Conservation (phyloP, 805 yeast species). For the Wickerhamomyces alni region DNA sequence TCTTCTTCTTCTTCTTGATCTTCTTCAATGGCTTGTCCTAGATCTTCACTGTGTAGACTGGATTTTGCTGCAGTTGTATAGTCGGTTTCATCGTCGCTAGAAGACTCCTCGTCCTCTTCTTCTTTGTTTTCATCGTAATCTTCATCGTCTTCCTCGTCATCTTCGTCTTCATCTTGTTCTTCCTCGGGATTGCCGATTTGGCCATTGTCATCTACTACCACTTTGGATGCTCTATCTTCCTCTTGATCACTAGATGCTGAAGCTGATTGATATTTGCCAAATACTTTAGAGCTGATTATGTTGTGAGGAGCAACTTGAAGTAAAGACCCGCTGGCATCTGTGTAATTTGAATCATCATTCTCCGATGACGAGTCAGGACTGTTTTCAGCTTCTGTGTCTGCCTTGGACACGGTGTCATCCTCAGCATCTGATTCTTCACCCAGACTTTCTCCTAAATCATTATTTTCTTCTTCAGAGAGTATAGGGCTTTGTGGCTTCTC, state of each 20-base stretch:
- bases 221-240: too few species aligned
- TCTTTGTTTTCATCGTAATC: slow-evolving; percentile 6
- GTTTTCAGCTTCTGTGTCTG: slow-evolving; percentile 1
- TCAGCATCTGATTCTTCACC: slow-evolving; percentile 11
- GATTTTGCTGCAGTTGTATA: slow-evolving; percentile 11
- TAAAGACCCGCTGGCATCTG: slow-evolving; percentile 8
- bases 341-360: slow-evolving; percentile 15
- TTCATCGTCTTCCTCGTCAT: slow-evolving; percentile 27
- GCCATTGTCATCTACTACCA: too few species aligned
- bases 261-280: slow-evolving; percentile 11
- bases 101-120: slow-evolving; percentile 19
- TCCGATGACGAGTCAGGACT: slow-evolving; percentile 5
- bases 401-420: slow-evolving; percentile 17
- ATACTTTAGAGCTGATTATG: slow-evolving; percentile 18
- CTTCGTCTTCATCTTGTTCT: slow-evolving; percentile 28
- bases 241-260: slow-evolving; percentile 6
- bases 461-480: slow-evolving; percentile 19
- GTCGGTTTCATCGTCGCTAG: slow-evolving; percentile 21
- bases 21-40: not conserved
- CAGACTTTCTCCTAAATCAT: slow-evolving; percentile 29
- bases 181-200: too few species aligned
- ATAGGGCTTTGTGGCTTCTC: slow-evolving; percentile 6
- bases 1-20: slow-evolving; percentile 19
- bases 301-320: slow-evolving; percentile 14
- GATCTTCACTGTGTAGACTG: too few species aligned